These are phyloP conservation scores for Typha latifolia DNA, from an alignment of 176 grass and related monocot genomes.

Conservation along the genomic window DNA sequence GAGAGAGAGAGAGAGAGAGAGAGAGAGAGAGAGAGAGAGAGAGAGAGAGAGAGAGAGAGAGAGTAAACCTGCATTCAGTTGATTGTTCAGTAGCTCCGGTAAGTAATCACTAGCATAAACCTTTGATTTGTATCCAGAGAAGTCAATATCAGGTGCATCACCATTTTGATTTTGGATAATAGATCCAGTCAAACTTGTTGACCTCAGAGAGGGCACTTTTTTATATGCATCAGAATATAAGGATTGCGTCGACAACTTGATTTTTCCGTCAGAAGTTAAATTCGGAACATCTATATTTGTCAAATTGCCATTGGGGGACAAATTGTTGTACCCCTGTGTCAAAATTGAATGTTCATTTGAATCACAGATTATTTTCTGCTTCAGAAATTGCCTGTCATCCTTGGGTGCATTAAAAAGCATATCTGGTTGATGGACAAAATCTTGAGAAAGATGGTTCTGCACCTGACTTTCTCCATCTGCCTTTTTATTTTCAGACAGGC, in stretches of 20 bases:
- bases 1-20: neutral
- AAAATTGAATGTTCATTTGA: slow-evolving; percentile 29
- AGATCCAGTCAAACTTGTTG: slow-evolving; percentile 27
- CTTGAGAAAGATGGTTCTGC: slow-evolving; percentile 37
- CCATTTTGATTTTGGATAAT: slow-evolving; percentile 39
- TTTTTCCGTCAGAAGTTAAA: slow-evolving; percentile 38
- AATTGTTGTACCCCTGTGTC: slow-evolving; percentile 32
- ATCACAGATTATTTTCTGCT: slow-evolving; percentile 28
- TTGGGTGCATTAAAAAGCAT: slow-evolving; percentile 33
- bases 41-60: neutral
- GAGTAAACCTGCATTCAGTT: slow-evolving; percentile 44
- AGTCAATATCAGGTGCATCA: slow-evolving; percentile 37
- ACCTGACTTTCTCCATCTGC: slow-evolving; percentile 36
- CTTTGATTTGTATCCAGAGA: slow-evolving; percentile 28
- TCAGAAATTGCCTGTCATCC: slow-evolving; percentile 37
- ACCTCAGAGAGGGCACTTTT: slow-evolving; percentile 40
- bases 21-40: neutral
- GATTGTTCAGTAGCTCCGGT: slow-evolving; percentile 49
- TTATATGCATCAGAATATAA: slow-evolving; percentile 35
- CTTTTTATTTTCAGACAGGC: slow-evolving; percentile 38
- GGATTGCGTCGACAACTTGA: slow-evolving; percentile 36
- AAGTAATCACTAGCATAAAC: slow-evolving; percentile 30
- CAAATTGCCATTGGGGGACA: slow-evolving; percentile 35
- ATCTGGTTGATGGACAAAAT: slow-evolving; percentile 41
- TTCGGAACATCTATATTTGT: slow-evolving; percentile 28